Evolutionary conservation across 805 yeast species (phyloP).

Genomic region (Candida incommunis): DNA sequence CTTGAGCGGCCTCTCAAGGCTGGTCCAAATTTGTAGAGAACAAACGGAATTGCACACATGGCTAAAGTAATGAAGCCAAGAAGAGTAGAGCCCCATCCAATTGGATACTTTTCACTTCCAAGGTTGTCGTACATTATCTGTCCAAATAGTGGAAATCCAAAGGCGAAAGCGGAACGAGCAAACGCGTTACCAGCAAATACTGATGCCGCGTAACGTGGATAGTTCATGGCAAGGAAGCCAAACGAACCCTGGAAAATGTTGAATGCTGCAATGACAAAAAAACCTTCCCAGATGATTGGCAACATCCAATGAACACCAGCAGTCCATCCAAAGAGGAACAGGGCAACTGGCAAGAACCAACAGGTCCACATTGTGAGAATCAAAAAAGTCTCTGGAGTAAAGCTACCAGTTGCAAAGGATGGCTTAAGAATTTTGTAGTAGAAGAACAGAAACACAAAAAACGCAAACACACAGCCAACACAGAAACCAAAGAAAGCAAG

Average conservation of each 20-base stretch:
- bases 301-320: slow-evolving; percentile 31
- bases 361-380: slow-evolving; percentile 8
- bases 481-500: slow-evolving; percentile 33
- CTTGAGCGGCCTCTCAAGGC: slow-evolving; percentile 22
- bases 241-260: slow-evolving; percentile 36
- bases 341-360: slow-evolving; percentile 2
- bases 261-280: slow-evolving; percentile 28
- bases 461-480: slow-evolving; percentile 33
- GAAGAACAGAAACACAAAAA: slow-evolving; percentile 4
- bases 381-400: slow-evolving; percentile 7
- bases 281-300: slow-evolving; percentile 29
- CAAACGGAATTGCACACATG: slow-evolving; percentile 24
- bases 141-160: slow-evolving; percentile 54
- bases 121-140: slow-evolving; percentile 36
- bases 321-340: neutral
- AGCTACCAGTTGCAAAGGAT: slow-evolving; percentile 25
- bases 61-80: slow-evolving; percentile 32
- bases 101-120: slow-evolving; percentile 30
- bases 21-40: slow-evolving; percentile 17
- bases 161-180: slow-evolving; percentile 37
- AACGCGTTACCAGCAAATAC: slow-evolving; percentile 42
- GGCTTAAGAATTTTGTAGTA: slow-evolving; percentile 24
- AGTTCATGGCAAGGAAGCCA: slow-evolving; percentile 33
- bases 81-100: slow-evolving; percentile 43
- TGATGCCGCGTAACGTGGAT: slow-evolving; percentile 37